phyloP scores from a whole-genome alignment of 768 basidiomycete species.

The Agrocybe praecox region DNA sequence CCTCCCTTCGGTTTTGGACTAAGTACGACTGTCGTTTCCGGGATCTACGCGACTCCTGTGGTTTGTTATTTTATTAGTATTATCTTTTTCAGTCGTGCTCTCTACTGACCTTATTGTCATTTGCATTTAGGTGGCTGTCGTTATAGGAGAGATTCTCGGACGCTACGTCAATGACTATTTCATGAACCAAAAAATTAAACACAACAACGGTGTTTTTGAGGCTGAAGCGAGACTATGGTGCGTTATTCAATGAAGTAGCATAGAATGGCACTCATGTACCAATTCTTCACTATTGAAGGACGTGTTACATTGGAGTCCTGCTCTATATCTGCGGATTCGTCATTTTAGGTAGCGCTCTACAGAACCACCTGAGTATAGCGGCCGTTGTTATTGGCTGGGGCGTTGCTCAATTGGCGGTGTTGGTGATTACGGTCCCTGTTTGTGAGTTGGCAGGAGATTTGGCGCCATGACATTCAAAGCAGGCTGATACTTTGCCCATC shows the following conservation, averaged over 20 bases:
- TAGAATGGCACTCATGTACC: neutral
- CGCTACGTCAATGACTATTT: conserved; percentile 58
- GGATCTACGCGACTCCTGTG: conserved; percentile 57
- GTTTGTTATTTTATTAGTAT: conserved; percentile 36
- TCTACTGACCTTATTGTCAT: neutral
- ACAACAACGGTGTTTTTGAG: conserved; percentile 61
- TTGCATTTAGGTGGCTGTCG: conserved; percentile 44
- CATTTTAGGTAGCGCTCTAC: conserved; percentile 53
- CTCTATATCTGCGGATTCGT: conserved; percentile 68
- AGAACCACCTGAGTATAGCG: conserved; percentile 53
- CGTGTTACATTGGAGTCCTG: conserved; percentile 59
- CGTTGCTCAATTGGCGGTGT: conserved; percentile 54
- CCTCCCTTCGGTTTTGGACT: conserved; percentile 57
- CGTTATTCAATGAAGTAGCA: conserved; percentile 3
- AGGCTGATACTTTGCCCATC: conserved; percentile 36
- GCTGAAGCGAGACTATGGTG: conserved; percentile 66
- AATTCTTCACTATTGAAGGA: conserved; percentile 45
- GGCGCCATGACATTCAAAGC: conserved; percentile 30
- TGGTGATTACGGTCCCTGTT: conserved; percentile 65
- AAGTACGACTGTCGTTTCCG: conserved; percentile 50
- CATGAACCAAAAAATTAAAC: conserved; percentile 43
- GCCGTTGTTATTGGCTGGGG: conserved; percentile 72
- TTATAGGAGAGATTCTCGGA: conserved; percentile 55
- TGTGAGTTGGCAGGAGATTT: conserved; percentile 31
- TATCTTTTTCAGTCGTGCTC: too few species aligned